Evolutionary conservation across 2,329 filamentous ascomycete genomes (phyloP), one percentile per base, ranked within the genome.

Genomic region (Xylogone sp.): DNA sequence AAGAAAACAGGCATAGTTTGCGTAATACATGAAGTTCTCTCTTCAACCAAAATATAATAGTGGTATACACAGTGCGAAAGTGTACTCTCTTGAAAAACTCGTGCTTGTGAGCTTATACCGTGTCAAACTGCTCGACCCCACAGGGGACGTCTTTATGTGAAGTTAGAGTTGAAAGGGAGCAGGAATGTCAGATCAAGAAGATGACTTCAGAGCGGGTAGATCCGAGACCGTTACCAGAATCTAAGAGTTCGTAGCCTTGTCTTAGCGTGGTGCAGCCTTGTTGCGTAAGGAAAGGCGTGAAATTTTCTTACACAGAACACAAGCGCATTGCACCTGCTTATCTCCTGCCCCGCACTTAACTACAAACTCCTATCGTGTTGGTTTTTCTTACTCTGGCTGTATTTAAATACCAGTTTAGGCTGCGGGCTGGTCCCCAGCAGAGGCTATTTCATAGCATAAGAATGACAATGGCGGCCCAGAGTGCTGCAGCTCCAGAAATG

Each of bases 341-440:
- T 27, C 34, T 39, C 34, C 13, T 16, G n/a, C 6, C 43, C 24
- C n/a, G 5, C 42, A 42, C 24, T 27, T 22, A 19, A 20, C 20
- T 9, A 27, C 22, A 18, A 43, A 10, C 9, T n/a, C 16, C 24
- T 46, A 22, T 47, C 39, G 31, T 45, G 16, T 18, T n/a, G n/a
- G n/a, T n/a, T 16, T 12, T 49, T 42, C 45, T 52, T 53, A 62
- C 22, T 45, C 53, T 63, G 62, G 60, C 61, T 56, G 18, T 53
- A 31, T 42, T 54, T 8, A 29, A 48, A n/a, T 45, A 39, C 21
- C n/a, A 43, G n/a, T 45, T 45, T 24, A 54, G 54, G 55, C 57
- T 61, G 61, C 59, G 63, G 63, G 63, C 61, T 62, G 63, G 62
- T 24, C 57, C 62, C 63, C 60, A 57, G 57, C 59, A 44, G 54